A percentile compares a stretch with the other conserved stretches of the same genome.
These are phyloP conservation scores for Aspergillus niger DNA, from an alignment of 2,329 filamentous ascomycete genomes.

Conservation along the genomic window DNA sequence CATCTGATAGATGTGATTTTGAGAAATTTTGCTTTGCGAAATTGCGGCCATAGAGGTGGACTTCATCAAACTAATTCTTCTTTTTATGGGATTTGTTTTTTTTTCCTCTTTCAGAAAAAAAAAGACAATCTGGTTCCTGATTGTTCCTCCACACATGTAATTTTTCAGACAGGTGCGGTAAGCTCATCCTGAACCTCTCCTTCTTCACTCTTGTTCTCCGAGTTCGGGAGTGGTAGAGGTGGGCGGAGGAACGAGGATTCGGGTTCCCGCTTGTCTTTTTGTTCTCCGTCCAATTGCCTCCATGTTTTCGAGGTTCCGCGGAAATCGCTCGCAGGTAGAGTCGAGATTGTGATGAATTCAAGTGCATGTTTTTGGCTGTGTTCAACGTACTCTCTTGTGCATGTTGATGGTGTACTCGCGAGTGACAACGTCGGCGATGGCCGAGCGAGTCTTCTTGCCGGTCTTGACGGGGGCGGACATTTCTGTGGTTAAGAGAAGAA, in stretches of 20 bases:
- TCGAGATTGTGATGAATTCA: background rate
- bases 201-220: background rate
- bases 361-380: conserved; percentile 7
- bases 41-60: conserved; percentile 59
- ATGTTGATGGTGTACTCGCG: conserved; percentile 99
- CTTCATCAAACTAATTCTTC: conserved; percentile 69
- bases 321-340: conserved; percentile 22
- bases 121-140: conserved; percentile 9
- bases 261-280: conserved; percentile 2
- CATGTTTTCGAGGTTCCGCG: conserved; percentile 15
- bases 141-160: conserved; percentile 16
- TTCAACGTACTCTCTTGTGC: conserved; percentile 91
- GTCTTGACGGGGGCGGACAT: conserved; percentile 67
- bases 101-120: conserved; percentile 9
- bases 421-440: conserved; percentile 98
- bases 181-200: background rate
- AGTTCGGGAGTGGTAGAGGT: background rate
- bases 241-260: background rate
- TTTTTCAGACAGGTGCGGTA: background rate
- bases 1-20: conserved; percentile 29
- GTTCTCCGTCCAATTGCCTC: conserved; percentile 39
- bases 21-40: conserved; percentile 24
- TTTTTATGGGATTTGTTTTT: conserved; percentile 33
- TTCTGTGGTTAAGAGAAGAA: conserved; percentile 45
- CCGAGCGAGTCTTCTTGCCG: conserved; percentile 78